Evolutionary conservation across 805 yeast genomes (phyloP), one percentile per base, ranked within the genome.

Genomic region (Kurtzmaniella fragi): DNA sequence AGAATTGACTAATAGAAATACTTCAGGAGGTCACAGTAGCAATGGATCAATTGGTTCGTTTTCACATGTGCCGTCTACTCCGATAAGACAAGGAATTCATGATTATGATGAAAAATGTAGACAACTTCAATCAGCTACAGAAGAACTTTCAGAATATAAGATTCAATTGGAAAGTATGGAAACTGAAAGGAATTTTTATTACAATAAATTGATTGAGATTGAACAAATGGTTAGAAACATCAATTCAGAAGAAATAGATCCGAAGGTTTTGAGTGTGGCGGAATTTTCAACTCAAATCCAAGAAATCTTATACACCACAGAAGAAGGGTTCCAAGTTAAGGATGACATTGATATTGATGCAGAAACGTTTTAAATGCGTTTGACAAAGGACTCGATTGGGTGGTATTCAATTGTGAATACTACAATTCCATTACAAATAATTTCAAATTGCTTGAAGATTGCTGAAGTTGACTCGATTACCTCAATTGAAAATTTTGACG

Each of bases 171-270:
- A 80, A 35, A 77, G 81, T 11, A 64, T 87, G 36, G 86, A 82
- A 52, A 76, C 84, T 1, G 97, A 93, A 57, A 77, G 98, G 45
- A 84, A 86, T 58, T 88, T 91, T 53, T 93, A 93, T 59, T 91
- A 86, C 63, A 81, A 84, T 53, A 93, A 91, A 62, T 67, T 93
- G 38, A 74, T 96, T 46, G 95, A 86, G 42, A 85, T 93, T 40
- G 99, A 93, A 60, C 78, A 87, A 20, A 62, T 90, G 34, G 75
- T 83, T 17, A 88, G 84, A 52, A 75, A 81, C 17, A 53, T 65
- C 31, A 57, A 55, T 40, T 59, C 56, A n/a, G 42, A 49, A 28
- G 46, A 45, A 32, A 39, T 33, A 36, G 45, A 38, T 14, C 48
- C 39, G 14, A 35, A 14, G 43, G 45, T 56, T 28, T 42, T 56